Conservation (phyloP, 305 asterid species). For the Lippia alba region DNA sequence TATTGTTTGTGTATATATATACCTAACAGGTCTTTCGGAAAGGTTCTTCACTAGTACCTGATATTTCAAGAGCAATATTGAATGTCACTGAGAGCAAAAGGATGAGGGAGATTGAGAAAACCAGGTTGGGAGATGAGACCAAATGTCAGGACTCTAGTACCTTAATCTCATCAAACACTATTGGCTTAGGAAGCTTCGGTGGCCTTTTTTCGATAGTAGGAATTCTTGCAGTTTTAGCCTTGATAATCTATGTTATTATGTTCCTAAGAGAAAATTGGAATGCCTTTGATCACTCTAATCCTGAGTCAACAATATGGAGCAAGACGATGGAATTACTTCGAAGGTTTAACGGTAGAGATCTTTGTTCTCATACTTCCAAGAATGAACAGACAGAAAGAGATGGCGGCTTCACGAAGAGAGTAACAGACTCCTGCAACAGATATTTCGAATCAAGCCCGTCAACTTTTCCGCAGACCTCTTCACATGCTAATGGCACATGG, state of each 20-base stretch:
- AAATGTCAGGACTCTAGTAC: slow-evolving; percentile 34
- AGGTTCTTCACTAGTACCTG: slow-evolving; percentile 58
- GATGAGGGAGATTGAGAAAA: slow-evolving; percentile 39
- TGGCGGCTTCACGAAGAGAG: background rate
- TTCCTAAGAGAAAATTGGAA: slow-evolving; percentile 39
- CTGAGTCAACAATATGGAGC: slow-evolving; percentile 32
- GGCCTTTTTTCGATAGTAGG: slow-evolving; percentile 49
- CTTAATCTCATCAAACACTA: slow-evolving; percentile 33
- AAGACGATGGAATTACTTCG: slow-evolving; percentile 30
- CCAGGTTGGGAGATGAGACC: slow-evolving; percentile 38
- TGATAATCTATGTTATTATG: slow-evolving; percentile 27
- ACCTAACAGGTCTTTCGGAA: slow-evolving; percentile 56
- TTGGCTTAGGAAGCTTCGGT: slow-evolving; percentile 48
- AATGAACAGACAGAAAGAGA: slow-evolving; percentile 11
- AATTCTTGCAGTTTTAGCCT: slow-evolving; percentile 34
- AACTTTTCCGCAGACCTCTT: slow-evolving; percentile 24
- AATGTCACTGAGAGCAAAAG: slow-evolving; percentile 38
- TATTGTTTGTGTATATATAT: too few species aligned
- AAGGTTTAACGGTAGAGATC: slow-evolving; percentile 38
- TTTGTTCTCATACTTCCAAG: slow-evolving; percentile 35
- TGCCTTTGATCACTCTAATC: background rate
- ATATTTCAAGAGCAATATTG: slow-evolving; percentile 52
- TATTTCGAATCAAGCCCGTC: slow-evolving; percentile 31
- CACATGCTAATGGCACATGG: slow-evolving; percentile 30
- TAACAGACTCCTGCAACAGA: background rate